These are phyloP conservation scores for Melanogaster broomeanus DNA, from an alignment of 768 basidiomycete genomes.

Conservation along the genomic window DNA sequence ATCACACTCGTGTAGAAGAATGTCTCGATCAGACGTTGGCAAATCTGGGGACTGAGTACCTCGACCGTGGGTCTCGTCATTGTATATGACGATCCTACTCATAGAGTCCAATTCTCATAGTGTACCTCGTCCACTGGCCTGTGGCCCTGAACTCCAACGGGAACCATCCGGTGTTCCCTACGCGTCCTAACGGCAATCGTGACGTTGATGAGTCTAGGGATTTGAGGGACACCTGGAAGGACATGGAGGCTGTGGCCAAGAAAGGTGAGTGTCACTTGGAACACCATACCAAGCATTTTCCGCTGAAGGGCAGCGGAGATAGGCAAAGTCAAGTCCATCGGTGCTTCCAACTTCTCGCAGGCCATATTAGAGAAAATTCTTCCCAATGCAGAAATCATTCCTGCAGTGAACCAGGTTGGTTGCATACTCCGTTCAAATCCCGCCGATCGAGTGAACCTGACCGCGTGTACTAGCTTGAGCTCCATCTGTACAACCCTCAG, in stretches of 20 bases:
- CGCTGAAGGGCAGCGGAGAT: constrained; percentile 7
- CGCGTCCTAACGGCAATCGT: constrained; percentile 60
- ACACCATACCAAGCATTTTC: constrained; percentile 1
- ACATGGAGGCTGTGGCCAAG: constrained; percentile 74
- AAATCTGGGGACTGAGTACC: constrained; percentile 81
- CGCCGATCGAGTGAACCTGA: not conserved
- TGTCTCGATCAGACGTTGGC: constrained; percentile 74
- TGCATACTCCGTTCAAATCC: not conserved
- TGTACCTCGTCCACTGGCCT: constrained; percentile 83
- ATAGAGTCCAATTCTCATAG: constrained; percentile 14
- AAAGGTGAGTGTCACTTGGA: constrained; percentile 44
- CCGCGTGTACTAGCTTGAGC: constrained; percentile 52
- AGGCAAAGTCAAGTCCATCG: constrained; percentile 69
- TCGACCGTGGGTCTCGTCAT: constrained; percentile 60
- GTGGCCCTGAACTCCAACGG: constrained; percentile 71
- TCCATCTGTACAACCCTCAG: constrained; percentile 77
- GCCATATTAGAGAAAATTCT: constrained; percentile 69
- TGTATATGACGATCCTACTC: not conserved
- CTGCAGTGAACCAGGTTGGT: constrained; percentile 72
- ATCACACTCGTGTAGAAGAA: constrained; percentile 71
- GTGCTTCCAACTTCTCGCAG: constrained; percentile 77
- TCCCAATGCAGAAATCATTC: constrained; percentile 63
- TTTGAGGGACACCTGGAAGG: constrained; percentile 76
- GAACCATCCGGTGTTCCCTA: constrained; percentile 60
- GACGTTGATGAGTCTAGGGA: constrained; percentile 70